Evolutionary conservation across 768 basidiomycete genomes (phyloP), one percentile per base, ranked within the genome.

Genomic region (Megacollybia marginata): DNA sequence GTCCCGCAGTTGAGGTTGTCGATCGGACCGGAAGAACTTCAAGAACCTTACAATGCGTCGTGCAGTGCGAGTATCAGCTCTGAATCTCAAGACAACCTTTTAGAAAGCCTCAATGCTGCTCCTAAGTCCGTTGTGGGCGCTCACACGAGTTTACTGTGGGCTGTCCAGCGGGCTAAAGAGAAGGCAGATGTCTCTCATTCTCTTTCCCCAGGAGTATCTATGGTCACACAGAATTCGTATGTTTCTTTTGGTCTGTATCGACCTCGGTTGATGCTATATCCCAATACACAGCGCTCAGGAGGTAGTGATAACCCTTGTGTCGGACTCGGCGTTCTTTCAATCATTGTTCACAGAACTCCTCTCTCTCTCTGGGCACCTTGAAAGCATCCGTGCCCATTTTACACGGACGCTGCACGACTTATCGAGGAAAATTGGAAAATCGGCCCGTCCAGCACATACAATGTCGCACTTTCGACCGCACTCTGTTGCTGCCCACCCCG

Each of bases 271-370:
- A 28, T 28, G 6, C 6, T 28, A 2, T 28, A 28, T 8, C 8
- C 8, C 8, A 40, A 8, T n/a, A n/a, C n/a, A n/a, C 38, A 13
- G 18, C 15, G 8, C 38, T 47, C 58, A 67, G 8, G 85, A 92
- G 57, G 61, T 92, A 7, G 73, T 89, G 47, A 84, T 95, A 33
- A 85, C 88, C 2, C 78, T 96, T 6, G 72, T 75, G n/a, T 82
- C 88, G 33, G 92, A 94, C 59, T 71, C 78, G 11, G 79, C 79
- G 2, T 96, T 97, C 69, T 88, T 92, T 64, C 73, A 80, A 18
- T 74, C 89, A 23, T 76, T 96, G 46, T 77, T 76, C 1, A 72
- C 74, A 0, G 74, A 80, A 5, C 65, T 87, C 10, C 73, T 80
- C 42, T 72, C 79, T 0, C 76, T 76, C 46, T 69, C 72, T 9